A percentile compares a stretch with the other conserved stretches of the same genome.
phyloP scores from a whole-genome alignment of 768 basidiomycete species.

The Neoboletus subvelutipes region DNA sequence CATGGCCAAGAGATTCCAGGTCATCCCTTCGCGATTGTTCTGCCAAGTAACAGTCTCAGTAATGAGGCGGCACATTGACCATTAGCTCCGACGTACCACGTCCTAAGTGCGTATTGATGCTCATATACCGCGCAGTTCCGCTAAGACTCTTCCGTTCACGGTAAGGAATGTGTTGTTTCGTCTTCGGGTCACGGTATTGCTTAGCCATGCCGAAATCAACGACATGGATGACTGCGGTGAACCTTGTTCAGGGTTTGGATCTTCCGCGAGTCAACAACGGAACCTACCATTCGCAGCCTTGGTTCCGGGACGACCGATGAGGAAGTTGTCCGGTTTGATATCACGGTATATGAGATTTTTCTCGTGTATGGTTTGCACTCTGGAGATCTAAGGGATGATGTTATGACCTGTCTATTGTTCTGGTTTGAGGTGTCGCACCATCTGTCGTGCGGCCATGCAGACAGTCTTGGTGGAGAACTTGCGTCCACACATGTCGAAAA shows the following conservation, averaged over 20 bases:
- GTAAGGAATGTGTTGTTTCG: constrained; percentile 99
- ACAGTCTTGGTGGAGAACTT: constrained; percentile 99
- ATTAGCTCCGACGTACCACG: constrained; percentile 58
- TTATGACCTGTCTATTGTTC: constrained; percentile 6
- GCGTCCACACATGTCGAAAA: constrained; percentile 98
- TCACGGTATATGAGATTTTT: constrained; percentile 99
- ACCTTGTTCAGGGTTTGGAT: not conserved
- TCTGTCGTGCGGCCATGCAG: constrained; percentile 98
- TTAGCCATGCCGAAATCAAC: constrained; percentile 99
- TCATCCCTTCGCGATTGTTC: constrained; percentile 95
- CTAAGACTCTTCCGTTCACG: constrained; percentile 96
- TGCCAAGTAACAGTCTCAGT: constrained; percentile 27
- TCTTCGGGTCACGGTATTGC: constrained; percentile 98
- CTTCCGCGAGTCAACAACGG: not conserved
- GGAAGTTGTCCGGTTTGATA: constrained; percentile 99
- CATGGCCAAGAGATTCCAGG: constrained; percentile 97
- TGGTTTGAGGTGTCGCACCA: constrained; percentile 50
- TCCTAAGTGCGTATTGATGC: constrained; percentile 98
- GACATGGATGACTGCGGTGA: constrained; percentile 71
- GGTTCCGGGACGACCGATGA: constrained; percentile 91
- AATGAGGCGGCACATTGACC: constrained; percentile 1
- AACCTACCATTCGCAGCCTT: constrained; percentile 77
- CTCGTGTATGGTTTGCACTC: constrained; percentile 98
- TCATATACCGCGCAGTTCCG: constrained; percentile 99
- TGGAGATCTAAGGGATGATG: constrained; percentile 60